Percentiles rank a stretch among this genome's conserved stretches.
Conservation (phyloP, 2,329 filamentous ascomycete genomes). For the Aureobasidium pullulans region DNA sequence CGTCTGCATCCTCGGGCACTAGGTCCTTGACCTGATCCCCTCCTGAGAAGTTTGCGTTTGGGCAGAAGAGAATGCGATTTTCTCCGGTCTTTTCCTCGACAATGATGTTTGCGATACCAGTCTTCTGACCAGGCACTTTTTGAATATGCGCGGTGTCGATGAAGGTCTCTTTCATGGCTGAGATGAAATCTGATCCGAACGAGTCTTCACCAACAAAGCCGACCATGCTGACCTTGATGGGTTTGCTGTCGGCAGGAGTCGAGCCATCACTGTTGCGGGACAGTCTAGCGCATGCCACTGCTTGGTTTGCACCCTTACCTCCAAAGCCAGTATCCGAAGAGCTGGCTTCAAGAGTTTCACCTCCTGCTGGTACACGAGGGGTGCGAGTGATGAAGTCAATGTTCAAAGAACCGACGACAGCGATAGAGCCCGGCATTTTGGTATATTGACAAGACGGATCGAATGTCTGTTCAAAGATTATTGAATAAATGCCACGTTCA, state of each 20-base stretch:
- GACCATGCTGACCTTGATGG: slow-evolving; percentile 42
- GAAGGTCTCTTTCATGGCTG: slow-evolving; percentile 37
- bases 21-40: slow-evolving; percentile 27
- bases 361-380: slow-evolving; percentile 70
- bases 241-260: slow-evolving; percentile 17
- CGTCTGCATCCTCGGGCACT: slow-evolving; percentile 32
- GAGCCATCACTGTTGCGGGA: slow-evolving; percentile 28
- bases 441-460: background rate
- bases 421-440: slow-evolving; percentile 43
- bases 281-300: slow-evolving; percentile 77
- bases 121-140: slow-evolving; percentile 36
- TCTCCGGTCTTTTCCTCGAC: slow-evolving; percentile 42
- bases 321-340: slow-evolving; percentile 75
- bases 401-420: slow-evolving; percentile 87
- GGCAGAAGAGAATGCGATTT: slow-evolving; percentile 43
- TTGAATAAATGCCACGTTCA: background rate
- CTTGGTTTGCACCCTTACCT: slow-evolving; percentile 95
- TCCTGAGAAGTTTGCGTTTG: slow-evolving; percentile 38
- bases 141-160: slow-evolving; percentile 35
- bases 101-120: slow-evolving; percentile 42
- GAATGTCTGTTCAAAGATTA: background rate
- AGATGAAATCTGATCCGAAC: slow-evolving; percentile 33
- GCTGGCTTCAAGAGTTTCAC: slow-evolving; percentile 78
- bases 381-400: slow-evolving; percentile 88
- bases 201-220: slow-evolving; percentile 43